Evolutionary conservation across 129 eudicot species (phyloP).

Genomic region (Flaveria trinervia): DNA sequence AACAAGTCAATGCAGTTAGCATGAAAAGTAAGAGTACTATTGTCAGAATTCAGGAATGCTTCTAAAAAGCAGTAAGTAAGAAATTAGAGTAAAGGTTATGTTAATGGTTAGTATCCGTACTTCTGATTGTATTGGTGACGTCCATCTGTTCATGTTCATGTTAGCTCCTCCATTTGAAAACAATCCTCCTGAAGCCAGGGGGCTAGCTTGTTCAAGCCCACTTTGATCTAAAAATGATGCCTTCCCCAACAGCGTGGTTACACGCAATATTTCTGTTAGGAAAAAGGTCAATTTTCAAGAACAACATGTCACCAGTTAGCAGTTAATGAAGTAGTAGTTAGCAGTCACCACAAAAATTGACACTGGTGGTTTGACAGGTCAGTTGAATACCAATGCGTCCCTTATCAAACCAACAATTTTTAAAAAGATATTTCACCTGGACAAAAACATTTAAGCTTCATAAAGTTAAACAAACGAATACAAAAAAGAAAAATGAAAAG

Average conservation of each 20-base stretch:
- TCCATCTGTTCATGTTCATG: slow-evolving; percentile 88
- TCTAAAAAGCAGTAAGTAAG: slow-evolving; percentile 66
- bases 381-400: slow-evolving; percentile 48
- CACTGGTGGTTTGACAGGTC: slow-evolving; percentile 52
- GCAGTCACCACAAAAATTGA: slow-evolving; percentile 72
- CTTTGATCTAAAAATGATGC: slow-evolving; percentile 99
- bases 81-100: slow-evolving; percentile 87
- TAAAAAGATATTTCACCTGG: slow-evolving; percentile 30
- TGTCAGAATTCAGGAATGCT: slow-evolving; percentile 47
- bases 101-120: slow-evolving; percentile 99
- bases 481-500: slow-evolving; percentile 1
- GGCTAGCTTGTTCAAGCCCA: slow-evolving; percentile 99
- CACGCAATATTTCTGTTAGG: slow-evolving; percentile 99
- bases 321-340: slow-evolving; percentile 64
- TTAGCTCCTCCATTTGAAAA: slow-evolving; percentile 93
- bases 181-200: slow-evolving; percentile 99
- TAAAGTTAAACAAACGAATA: slow-evolving; percentile 21
- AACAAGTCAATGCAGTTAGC: slow-evolving; percentile 60
- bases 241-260: slow-evolving; percentile 99
- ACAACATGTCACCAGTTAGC: slow-evolving; percentile 98
- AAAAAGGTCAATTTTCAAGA: slow-evolving; percentile 97
- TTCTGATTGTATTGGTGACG: slow-evolving; percentile 96
- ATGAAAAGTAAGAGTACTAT: slow-evolving; percentile 35
- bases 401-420: slow-evolving; percentile 35
- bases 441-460: slow-evolving; percentile 28